Conservation (phyloP, 257 asterid genomes). For the Leptodermis oblonga region DNA sequence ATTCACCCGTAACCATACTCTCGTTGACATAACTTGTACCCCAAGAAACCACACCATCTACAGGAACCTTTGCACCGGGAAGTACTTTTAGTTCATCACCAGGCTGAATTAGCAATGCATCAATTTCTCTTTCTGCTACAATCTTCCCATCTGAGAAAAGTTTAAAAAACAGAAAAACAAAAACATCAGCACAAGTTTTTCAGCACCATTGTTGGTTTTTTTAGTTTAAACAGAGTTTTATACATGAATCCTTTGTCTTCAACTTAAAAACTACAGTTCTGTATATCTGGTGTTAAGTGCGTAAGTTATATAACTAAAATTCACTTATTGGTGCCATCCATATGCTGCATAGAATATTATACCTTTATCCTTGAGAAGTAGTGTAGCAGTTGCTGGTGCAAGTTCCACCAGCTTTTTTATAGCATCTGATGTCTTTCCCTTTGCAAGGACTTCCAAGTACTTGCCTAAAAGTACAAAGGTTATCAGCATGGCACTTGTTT, state of each 20-base stretch:
- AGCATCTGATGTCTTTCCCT: conserved; percentile 98
- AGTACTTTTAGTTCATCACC: conserved; percentile 85
- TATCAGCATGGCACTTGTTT: conserved; percentile 96
- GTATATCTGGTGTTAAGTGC: background rate
- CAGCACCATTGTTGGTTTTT: background rate
- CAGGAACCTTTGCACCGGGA: conserved; percentile 92
- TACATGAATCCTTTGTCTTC: background rate
- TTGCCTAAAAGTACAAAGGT: conserved; percentile 94
- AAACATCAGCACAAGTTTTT: conserved; percentile 10
- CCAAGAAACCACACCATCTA: conserved; percentile 91
- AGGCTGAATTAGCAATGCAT: conserved; percentile 86
- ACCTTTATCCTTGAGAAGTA: conserved; percentile 77
- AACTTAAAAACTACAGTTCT: background rate
- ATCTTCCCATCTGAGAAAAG: conserved; percentile 72
- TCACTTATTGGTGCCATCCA: background rate
- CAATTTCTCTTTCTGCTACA: conserved; percentile 85
- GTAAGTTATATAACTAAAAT: background rate
- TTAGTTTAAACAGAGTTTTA: background rate
- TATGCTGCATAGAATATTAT: conserved; percentile 5
- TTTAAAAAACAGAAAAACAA: too few relatives aligned
- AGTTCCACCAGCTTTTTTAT: conserved; percentile 95
- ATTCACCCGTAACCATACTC: conserved; percentile 99
- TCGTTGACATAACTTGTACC: conserved; percentile 95
- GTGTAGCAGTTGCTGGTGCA: conserved; percentile 81
- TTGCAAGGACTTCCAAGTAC: conserved; percentile 89